Base-by-base conservation (phyloP, 1,284 basidiomycete genomes). In the Wallemia hederae region DNA sequence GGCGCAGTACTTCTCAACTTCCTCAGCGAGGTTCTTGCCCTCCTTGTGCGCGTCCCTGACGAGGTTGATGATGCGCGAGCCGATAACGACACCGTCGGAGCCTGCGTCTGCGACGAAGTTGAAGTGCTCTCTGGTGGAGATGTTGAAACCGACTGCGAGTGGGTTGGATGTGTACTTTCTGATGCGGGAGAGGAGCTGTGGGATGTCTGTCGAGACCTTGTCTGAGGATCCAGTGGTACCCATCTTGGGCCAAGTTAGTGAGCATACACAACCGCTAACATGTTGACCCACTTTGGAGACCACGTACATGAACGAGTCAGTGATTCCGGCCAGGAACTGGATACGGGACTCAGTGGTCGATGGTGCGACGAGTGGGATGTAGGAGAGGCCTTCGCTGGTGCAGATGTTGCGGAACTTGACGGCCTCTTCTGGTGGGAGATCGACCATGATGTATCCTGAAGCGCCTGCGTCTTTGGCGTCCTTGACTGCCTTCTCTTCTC, bases 301-400 rank as follows among this genome's bases (percentile, higher is more conserved):
- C 60, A 98, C 82, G 70, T 99, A 99, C 66, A 99, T 89, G 75
- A 98, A 98, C 2, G 85, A 82, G 71, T 98, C 92, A 24, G 94
- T 91, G 64, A 97, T 92, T 7, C 82, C 81, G 2, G 86, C 75
- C 29, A 99, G 77, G 74, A 94, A 92, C 68, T 85, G 81, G 69
- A 98, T 86, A 39, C 94, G 84, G 62, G 79, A 75, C 58, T 84
- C 74, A 22, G 83, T 82, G 0, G 94, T 98, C 0, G 89, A 92
- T 2, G 94, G 94, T 0, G 92, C 91, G 65, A 99, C 83, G 33
- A 99, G 74, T 2, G 94, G 94, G 14, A 99, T 82, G 69, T 92
- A 99, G n/a, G 90, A 90, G 64, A 98, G 74, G 63, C 78, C 79
- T 49, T 80, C 76, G 64, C 77, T 79, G 29, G 79, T 76, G 70